These are phyloP conservation scores for Fomes fomentarius DNA, from an alignment of 1,284 basidiomycete species.

Conservation along the genomic window DNA sequence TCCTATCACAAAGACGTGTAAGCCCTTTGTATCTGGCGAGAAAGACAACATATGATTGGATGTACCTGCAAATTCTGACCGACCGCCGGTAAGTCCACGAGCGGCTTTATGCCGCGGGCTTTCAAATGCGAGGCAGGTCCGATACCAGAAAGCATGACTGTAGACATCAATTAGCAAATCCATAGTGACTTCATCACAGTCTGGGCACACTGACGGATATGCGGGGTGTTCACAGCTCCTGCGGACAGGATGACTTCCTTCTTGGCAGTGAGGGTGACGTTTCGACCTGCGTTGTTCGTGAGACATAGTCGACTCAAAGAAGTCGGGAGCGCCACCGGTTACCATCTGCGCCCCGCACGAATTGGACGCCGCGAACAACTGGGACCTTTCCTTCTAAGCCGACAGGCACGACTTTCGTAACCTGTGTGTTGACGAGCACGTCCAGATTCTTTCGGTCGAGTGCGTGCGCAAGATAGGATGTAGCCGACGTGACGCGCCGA, in stretches of 20 bases:
- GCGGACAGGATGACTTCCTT: conserved; percentile 34
- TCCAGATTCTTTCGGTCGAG: conserved; percentile 42
- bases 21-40: no score
- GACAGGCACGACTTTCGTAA: conserved; percentile 38
- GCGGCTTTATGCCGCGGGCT: conserved; percentile 36
- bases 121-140: conserved; percentile 34
- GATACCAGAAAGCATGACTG: conserved; percentile 42
- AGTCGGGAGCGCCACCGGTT: no score
- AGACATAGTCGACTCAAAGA: neutral
- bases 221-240: conserved; percentile 42
- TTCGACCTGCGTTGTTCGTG: neutral
- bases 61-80: conserved; percentile 41
- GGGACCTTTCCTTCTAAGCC: conserved; percentile 16
- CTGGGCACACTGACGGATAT: conserved; percentile 33
- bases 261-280: conserved; percentile 19
- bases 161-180: neutral
- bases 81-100: conserved; percentile 38
- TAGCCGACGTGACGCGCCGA: conserved; percentile 32
- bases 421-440: conserved; percentile 42
- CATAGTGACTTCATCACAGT: no score
- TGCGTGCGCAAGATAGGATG: conserved; percentile 33
- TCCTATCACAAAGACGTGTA: conserved; percentile 21
- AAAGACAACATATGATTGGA: neutral
- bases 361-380: conserved; percentile 36
- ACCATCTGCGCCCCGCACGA: conserved; percentile 28